Evolutionary conservation across 257 asterid species (phyloP).

Genomic region (Misopates orontium): DNA sequence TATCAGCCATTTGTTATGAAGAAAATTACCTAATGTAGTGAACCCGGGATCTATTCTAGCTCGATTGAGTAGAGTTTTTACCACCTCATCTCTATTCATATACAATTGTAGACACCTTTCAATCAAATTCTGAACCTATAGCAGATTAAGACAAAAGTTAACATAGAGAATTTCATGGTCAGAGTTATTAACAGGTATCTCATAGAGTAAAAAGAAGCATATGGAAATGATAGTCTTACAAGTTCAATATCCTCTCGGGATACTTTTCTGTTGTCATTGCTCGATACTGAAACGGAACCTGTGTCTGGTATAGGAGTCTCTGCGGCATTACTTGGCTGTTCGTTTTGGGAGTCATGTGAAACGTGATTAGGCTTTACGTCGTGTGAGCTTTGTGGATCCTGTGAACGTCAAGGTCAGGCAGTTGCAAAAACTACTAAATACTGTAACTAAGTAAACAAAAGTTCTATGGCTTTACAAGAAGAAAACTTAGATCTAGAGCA

Average conservation of each 20-base stretch:
- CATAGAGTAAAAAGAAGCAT: background rate
- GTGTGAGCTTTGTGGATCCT: constrained; percentile 41
- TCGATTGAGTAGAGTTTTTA: constrained; percentile 63
- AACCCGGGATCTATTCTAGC: constrained; percentile 78
- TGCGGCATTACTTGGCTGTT: constrained; percentile 39
- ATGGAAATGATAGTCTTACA: constrained; percentile 37
- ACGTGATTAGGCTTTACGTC: constrained; percentile 46
- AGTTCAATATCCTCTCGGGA: constrained; percentile 73
- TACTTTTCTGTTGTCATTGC: constrained; percentile 61
- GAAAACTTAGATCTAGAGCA: background rate
- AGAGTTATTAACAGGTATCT: background rate
- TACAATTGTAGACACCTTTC: constrained; percentile 72
- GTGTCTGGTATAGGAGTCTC: constrained; percentile 61
- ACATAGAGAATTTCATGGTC: background rate
- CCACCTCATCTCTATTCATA: constrained; percentile 73
- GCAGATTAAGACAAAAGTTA: background rate
- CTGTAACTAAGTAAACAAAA: background rate
- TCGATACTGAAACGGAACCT: constrained; percentile 61
- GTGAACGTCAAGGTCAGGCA: constrained; percentile 20
- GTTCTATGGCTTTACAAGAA: background rate
- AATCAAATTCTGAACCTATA: constrained; percentile 70
- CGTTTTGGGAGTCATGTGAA: constrained; percentile 53
- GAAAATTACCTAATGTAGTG: constrained; percentile 61
- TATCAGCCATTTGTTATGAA: background rate
- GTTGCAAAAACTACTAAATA: background rate